A percentile compares a stretch with the other conserved stretches of the same genome.
Conservation (phyloP, 208 protist species). For the Strigomonas culicis region DNA sequence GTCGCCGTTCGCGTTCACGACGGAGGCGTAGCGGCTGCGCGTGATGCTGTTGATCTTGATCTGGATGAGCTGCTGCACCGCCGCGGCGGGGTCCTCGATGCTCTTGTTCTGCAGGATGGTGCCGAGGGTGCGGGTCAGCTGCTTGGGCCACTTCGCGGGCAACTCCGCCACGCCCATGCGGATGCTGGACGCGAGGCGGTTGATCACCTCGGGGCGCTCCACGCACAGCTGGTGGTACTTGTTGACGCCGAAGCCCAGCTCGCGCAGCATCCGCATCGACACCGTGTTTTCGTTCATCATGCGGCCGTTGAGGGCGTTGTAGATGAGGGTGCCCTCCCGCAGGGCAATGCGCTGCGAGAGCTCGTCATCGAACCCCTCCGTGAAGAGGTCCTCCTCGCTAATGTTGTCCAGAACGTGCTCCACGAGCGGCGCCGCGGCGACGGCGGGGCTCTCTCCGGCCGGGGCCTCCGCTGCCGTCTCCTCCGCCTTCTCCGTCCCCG, state of each 20-base stretch:
- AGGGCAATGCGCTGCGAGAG: too few relatives aligned
- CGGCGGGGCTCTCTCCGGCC: too few relatives aligned
- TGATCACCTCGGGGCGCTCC: conserved; percentile 32
- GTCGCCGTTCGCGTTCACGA: not conserved
- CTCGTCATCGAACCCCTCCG: too few relatives aligned
- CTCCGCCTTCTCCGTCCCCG: not conserved
- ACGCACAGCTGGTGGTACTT: conserved; percentile 50
- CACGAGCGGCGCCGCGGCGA: too few relatives aligned
- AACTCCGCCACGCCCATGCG: conserved; percentile 37
- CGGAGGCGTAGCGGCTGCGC: conserved; percentile 17
- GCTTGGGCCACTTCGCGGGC: conserved; percentile 58
- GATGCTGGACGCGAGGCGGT: conserved; percentile 36
- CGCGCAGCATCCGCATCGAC: conserved; percentile 39
- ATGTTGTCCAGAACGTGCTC: too few relatives aligned
- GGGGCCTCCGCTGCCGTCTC: too few relatives aligned
- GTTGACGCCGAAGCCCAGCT: too few relatives aligned
- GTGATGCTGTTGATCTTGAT: conserved; percentile 49
- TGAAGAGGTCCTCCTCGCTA: too few relatives aligned
- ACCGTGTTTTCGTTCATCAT: conserved; percentile 47
- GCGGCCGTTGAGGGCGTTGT: conserved; percentile 82
- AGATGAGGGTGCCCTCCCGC: conserved; percentile 32
- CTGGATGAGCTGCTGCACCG: conserved; percentile 33
- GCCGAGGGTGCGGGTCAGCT: too few relatives aligned
- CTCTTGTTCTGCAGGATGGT: conserved; percentile 37
- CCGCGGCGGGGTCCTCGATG: conserved; percentile 17